Conservation (phyloP, 2,329 filamentous ascomycete species). For the Trichoderma oligosporum region DNA sequence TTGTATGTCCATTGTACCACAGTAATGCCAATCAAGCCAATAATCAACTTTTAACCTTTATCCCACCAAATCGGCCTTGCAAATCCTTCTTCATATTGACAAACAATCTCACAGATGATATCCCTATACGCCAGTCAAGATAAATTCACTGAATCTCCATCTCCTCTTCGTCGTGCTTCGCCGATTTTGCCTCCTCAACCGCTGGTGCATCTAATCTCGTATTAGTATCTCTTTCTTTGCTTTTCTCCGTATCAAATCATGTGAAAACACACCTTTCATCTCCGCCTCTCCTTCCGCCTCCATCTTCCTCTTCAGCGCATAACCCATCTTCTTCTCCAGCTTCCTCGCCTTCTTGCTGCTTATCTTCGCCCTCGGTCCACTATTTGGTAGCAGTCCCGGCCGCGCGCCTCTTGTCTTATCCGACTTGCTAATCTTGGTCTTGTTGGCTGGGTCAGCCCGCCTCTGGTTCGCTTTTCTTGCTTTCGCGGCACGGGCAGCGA, state of each 20-base stretch:
- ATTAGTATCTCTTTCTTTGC: not conserved
- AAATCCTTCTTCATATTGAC: rapidly evolving
- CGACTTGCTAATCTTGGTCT: slow-evolving; percentile 39
- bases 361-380: slow-evolving; percentile 48
- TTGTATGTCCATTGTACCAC: slow-evolving; percentile 9
- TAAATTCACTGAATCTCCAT: slow-evolving; percentile 23
- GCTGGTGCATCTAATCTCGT: slow-evolving; percentile 22
- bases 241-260: not conserved
- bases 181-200: slow-evolving; percentile 12
- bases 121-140: not conserved
- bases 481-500: slow-evolving; percentile 44
- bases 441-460: slow-evolving; percentile 37
- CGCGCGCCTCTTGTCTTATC: slow-evolving; percentile 49
- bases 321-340: slow-evolving; percentile 50
- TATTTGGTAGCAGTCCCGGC: slow-evolving; percentile 51
- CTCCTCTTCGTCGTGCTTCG: slow-evolving; percentile 22
- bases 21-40: slow-evolving; percentile 9
- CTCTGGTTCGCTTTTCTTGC: slow-evolving; percentile 44
- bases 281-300: slow-evolving; percentile 47
- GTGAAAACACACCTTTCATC: slow-evolving; percentile 43
- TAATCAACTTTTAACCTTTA: not conserved
- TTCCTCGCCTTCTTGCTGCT: slow-evolving; percentile 56
- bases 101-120: not conserved
- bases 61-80: not conserved
- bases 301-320: slow-evolving; percentile 51